Conservation (phyloP, 106 monocot genomes). For the Ottelia alismoides region DNA sequence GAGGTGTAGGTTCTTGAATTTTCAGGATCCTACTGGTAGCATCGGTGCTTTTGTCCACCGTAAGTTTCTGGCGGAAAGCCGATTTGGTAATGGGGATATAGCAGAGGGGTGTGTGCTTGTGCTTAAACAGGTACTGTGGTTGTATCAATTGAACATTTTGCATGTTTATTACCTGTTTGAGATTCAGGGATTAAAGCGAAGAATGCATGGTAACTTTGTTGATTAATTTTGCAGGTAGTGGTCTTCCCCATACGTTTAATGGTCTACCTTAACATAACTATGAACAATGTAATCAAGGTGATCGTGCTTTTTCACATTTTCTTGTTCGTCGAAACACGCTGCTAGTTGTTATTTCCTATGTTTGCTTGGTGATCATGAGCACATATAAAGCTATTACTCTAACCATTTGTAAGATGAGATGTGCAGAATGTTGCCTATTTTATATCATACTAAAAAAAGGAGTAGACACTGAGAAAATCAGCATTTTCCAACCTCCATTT, state of each 20-base stretch:
- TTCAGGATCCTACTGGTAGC: constrained; percentile 81
- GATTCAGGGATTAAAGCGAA: background rate
- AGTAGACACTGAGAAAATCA: too few relatives aligned
- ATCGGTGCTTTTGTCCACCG: constrained; percentile 61
- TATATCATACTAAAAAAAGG: too few relatives aligned
- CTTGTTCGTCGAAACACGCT: too few relatives aligned
- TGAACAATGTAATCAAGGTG: constrained; percentile 71
- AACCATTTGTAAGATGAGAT: too few relatives aligned
- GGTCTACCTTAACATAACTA: constrained; percentile 59
- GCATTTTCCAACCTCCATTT: too few relatives aligned
- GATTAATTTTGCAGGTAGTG: constrained; percentile 41
- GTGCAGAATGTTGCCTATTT: too few relatives aligned
- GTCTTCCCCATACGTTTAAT: constrained; percentile 37
- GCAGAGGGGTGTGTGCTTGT: constrained; percentile 59
- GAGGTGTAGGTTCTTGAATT: too few relatives aligned
- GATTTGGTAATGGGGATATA: constrained; percentile 27
- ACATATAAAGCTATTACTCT: too few relatives aligned
- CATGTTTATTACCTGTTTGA: background rate
- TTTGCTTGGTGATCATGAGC: too few relatives aligned
- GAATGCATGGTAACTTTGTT: too few relatives aligned
- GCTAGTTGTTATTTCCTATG: too few relatives aligned
- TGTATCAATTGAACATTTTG: background rate
- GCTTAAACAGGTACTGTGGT: constrained; percentile 40
- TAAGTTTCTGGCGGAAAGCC: constrained; percentile 29
- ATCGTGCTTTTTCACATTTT: too few relatives aligned